These are phyloP conservation scores for Pythium insidiosum DNA, from an alignment of 352 stramenopile genomes.

Conservation along the genomic window DNA sequence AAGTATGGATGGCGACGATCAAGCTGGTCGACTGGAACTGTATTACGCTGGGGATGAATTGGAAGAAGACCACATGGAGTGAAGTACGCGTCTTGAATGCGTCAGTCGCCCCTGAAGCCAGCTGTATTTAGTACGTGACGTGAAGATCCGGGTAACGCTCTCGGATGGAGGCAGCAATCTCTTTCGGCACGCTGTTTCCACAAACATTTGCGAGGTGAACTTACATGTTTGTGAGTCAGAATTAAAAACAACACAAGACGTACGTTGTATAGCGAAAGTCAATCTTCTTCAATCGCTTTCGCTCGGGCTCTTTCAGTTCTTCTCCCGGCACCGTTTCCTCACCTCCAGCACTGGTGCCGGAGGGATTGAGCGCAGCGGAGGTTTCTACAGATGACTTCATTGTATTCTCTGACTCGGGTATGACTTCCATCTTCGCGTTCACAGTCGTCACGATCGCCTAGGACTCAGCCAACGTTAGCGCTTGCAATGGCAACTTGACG, in stretches of 20 bases:
- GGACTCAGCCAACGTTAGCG: too few relatives aligned
- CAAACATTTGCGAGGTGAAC: too few relatives aligned
- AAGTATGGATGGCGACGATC: constrained; percentile 76
- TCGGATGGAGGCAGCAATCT: constrained; percentile 58
- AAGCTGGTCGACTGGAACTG: constrained; percentile 56
- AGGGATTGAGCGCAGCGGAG: too few relatives aligned
- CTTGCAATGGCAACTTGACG: too few relatives aligned
- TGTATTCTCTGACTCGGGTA: too few relatives aligned
- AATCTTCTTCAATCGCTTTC: constrained; percentile 84
- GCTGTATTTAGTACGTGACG: constrained; percentile 28
- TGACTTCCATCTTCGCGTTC: constrained; percentile 66
- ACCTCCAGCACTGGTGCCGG: too few relatives aligned
- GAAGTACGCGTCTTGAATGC: constrained; percentile 3
- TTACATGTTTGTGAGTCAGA: too few relatives aligned
- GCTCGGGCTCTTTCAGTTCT: constrained; percentile 48
- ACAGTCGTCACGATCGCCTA: constrained; percentile 69
- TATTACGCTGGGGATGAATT: constrained; percentile 58
- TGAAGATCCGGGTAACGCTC: constrained; percentile 65
- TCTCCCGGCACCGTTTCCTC: constrained; percentile 15
- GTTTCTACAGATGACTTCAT: too few relatives aligned
- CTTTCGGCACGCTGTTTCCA: constrained; percentile 83
- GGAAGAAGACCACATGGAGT: constrained; percentile 54
- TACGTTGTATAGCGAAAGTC: constrained; percentile 88
- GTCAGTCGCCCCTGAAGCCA: not conserved
- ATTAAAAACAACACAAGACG: too few relatives aligned